Base-by-base conservation (phyloP, 2,329 filamentous ascomycete genomes). In the Amauroascus niger region DNA sequence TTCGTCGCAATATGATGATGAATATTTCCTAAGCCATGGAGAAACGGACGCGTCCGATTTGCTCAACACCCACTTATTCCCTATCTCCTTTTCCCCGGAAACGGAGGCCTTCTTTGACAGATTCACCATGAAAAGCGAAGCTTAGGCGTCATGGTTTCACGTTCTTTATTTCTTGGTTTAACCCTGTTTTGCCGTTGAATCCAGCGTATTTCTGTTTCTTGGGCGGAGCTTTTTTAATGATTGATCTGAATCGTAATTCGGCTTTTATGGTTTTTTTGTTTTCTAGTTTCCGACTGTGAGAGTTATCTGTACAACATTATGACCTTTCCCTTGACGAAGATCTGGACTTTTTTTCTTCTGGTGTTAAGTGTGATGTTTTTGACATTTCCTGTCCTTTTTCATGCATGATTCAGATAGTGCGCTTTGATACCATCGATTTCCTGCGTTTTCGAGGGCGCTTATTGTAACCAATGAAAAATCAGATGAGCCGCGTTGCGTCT, bases 1-100 rank as follows among this genome's bases (percentile, higher is more conserved):
- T 33, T 56, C 61, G 1, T 64, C 69, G 7, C 60, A 64, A 3
- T 68, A 71, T 47, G 69, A 69, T n/a, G 58, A 57, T 51, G 65
- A 68, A 33, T 52, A 68, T 13, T 67, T 67, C 55, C 60, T 61
- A 6, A 62, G 61, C 13, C 71, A 71, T 60, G 55, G 57, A 11
- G 44, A 44, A 8, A 9, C 35, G 16, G 39, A 55, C 22, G 53
- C 30, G 5, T 24, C 56, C 3, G 50, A 57, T 30, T 24, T 55
- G 11, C 35, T 52, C 22, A 53, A 41, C 43, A 33, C 53, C 26
- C 50, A 52, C 33, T 52, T 57, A 16, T 53, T 53, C 43, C 49
- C 52, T 14, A 16, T 57, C 2, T 53, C 55, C 3, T 47, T 57
- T 24, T 57, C 55, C 20, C 55, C 55, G 3, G 39, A 49, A 11